phyloP scores from a whole-genome alignment of 768 basidiomycete genomes.

The Phanerochaete sordida region DNA sequence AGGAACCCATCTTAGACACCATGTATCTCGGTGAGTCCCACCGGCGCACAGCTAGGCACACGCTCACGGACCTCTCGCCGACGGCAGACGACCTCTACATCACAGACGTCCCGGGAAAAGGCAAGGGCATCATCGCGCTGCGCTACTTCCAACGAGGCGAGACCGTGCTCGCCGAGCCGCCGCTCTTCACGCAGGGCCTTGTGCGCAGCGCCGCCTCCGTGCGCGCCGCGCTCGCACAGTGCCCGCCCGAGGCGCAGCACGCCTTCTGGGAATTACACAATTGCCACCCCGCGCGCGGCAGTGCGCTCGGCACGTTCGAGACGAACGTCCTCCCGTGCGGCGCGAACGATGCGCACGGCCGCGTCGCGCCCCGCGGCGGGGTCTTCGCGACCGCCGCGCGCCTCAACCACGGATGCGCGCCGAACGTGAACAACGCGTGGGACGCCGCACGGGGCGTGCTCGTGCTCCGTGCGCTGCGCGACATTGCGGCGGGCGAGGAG shows the following conservation, averaged over 20 bases:
- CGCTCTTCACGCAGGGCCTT: slow-evolving; percentile 22
- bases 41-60: not conserved
- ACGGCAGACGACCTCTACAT: not conserved
- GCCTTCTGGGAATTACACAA: slow-evolving; percentile 22
- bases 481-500: slow-evolving; percentile 26
- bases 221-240: slow-evolving; percentile 15
- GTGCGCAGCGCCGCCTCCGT: slow-evolving; percentile 16
- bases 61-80: not conserved
- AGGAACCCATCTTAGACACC: not conserved
- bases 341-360: slow-evolving; percentile 7
- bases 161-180: slow-evolving; percentile 21
- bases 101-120: slow-evolving; percentile 20
- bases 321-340: slow-evolving; percentile 24
- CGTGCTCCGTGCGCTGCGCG: slow-evolving; percentile 23
- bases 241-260: slow-evolving; percentile 21
- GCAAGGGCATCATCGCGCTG: slow-evolving; percentile 24
- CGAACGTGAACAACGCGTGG: slow-evolving; percentile 27
- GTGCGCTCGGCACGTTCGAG: slow-evolving; percentile 25
- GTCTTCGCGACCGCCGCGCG: slow-evolving; percentile 26
- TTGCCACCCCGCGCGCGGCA: slow-evolving; percentile 11
- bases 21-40: not conserved
- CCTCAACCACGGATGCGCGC: slow-evolving; percentile 27
- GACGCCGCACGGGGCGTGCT: slow-evolving; percentile 17
- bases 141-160: slow-evolving; percentile 21
- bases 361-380: slow-evolving; percentile 12